Base-by-base conservation (phyloP, 192 early-diverging fungal genomes). In the Entomortierella parvispora region DNA sequence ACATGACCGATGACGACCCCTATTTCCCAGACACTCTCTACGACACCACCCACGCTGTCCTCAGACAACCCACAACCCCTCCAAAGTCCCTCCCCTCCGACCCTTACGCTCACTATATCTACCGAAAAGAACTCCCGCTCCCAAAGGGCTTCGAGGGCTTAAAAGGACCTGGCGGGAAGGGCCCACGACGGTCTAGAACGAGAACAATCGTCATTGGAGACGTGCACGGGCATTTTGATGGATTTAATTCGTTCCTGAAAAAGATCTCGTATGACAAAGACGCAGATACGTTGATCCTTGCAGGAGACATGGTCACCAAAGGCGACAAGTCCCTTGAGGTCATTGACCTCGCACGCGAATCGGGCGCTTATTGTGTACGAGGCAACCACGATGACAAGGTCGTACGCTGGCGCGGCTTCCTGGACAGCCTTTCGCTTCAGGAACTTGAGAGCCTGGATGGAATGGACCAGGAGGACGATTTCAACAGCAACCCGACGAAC, bases 331-430 rank as follows among this genome's bases (percentile, higher is more conserved):
- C 86, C 12, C 45, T 85, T 3, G 81, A 82, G 17, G 91, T 92
- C 0, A 53, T 92, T 33, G 71, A 81, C 44, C 75, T 77, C 15
- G 88, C 88, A 1, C 56, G 79, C 37, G 61, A 83, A 32, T 49
- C 88, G 2, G 66, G 63, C 18, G 85, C 84, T 18, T 76, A 81
- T 67, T 84, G 87, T 67, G 86, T 89, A 2, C 85, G 91, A 22
- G 92, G 92, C 28, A 93, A 93, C 65, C 92, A 93, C 47, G 92
- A 93, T 51, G 90, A 93, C 68, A 81, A 81, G 40, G 86, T 92
- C 3, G 74, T 92, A n/a, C 74, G 86, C 15, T 87, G 87, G 76
- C 78, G 82, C 29, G 81, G 81, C 26, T 85, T 80, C 46, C 72
- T 88, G n/a, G 58, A 85, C 20, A 69, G 69, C 20, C 77, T 86